Conservation (phyloP, 2,329 filamentous ascomycete species). For the Nemania sp. region DNA sequence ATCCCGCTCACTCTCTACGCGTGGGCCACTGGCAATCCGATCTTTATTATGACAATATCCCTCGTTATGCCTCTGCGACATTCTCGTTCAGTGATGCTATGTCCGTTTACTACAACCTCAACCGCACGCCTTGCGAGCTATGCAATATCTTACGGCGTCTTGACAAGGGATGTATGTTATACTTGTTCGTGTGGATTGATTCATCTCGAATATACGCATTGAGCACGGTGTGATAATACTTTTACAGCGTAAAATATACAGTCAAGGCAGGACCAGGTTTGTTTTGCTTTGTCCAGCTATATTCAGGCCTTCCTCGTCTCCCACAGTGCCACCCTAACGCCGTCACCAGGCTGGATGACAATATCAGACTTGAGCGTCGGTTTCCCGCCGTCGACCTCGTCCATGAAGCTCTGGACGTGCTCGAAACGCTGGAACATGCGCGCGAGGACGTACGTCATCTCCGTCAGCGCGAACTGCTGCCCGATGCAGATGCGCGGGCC, state of each 20-base stretch:
- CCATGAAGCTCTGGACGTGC: slow-evolving; percentile 62
- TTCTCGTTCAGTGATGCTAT: too few species aligned
- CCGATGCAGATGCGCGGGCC: slow-evolving; percentile 76
- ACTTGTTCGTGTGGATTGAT: too few species aligned
- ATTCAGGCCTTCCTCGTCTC: slow-evolving; percentile 43
- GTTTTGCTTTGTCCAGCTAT: neutral
- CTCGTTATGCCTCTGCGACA: too few species aligned
- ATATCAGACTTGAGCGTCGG: slow-evolving; percentile 63
- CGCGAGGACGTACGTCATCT: slow-evolving; percentile 74
- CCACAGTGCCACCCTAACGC: slow-evolving; percentile 62
- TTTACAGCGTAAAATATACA: slow-evolving; percentile 2
- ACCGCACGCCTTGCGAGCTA: too few species aligned
- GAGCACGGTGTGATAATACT: too few species aligned
- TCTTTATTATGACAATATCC: too few species aligned
- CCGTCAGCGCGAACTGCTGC: slow-evolving; percentile 80
- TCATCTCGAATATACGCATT: too few species aligned
- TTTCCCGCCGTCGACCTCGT: slow-evolving; percentile 56
- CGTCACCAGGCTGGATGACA: slow-evolving; percentile 62
- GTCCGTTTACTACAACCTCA: too few species aligned
- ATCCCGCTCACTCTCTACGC: too few species aligned
- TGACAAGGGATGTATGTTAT: too few species aligned
- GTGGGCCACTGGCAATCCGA: too few species aligned
- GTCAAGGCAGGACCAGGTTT: neutral
- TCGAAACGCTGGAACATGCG: slow-evolving; percentile 75
- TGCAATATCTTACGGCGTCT: too few species aligned